phyloP scores from a whole-genome alignment of 2,329 filamentous ascomycete genomes.

The Penicillium expansum region DNA sequence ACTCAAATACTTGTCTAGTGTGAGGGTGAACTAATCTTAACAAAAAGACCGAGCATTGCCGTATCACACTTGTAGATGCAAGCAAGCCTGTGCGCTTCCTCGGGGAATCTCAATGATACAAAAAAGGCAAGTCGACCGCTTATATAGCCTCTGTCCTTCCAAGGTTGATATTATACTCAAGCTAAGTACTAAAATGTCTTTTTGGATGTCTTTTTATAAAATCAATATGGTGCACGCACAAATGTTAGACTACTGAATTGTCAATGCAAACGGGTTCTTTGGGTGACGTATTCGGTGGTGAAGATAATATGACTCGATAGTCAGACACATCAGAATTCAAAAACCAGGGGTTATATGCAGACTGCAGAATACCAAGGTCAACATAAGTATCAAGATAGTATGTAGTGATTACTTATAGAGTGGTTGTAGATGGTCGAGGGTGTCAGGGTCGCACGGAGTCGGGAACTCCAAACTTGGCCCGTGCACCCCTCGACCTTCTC shows the following conservation, averaged over 20 bases:
- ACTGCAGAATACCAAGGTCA: background rate
- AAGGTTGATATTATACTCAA: too few relatives aligned
- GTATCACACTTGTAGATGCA: background rate
- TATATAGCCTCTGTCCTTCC: background rate
- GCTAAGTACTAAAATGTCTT: background rate
- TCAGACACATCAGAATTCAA: background rate
- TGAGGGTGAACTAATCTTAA: background rate
- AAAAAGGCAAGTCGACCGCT: background rate
- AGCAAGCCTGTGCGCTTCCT: background rate
- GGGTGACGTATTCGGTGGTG: background rate
- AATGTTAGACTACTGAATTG: background rate
- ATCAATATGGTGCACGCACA: background rate
- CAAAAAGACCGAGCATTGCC: background rate
- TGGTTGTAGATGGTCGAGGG: background rate
- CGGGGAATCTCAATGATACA: background rate
- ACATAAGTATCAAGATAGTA: background rate
- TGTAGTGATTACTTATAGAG: background rate
- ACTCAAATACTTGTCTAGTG: background rate
- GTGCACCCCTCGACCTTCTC: slow-evolving; percentile 24
- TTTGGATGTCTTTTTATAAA: background rate
- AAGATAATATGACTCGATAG: background rate
- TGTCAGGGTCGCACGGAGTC: background rate
- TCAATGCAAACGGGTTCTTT: background rate
- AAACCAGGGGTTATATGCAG: background rate
- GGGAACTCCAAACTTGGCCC: slow-evolving; percentile 21